A percentile compares a stretch with the other conserved stretches of the same genome.
Conservation (phyloP, 1,284 basidiomycete genomes). For the Earliella scabrosa region DNA sequence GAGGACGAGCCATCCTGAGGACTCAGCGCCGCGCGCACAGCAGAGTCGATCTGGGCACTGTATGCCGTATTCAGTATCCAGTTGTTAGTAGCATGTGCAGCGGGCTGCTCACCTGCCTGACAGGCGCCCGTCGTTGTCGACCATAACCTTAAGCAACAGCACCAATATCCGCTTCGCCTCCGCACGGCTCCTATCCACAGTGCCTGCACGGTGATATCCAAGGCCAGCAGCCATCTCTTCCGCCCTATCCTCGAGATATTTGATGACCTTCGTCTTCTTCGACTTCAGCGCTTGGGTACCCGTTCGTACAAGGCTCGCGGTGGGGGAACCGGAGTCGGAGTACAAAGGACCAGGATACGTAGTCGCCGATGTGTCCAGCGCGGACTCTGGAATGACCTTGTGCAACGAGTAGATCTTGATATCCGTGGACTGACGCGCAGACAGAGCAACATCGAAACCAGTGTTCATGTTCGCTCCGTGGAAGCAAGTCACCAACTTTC, state of each 20-base stretch:
- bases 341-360: constrained; percentile 88
- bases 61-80: constrained; percentile 16
- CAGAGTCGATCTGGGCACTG: constrained; percentile 74
- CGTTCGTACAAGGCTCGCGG: constrained; percentile 71
- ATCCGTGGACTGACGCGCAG: constrained; percentile 70
- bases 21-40: constrained; percentile 65
- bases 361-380: constrained; percentile 57
- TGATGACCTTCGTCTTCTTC: constrained; percentile 80
- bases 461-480: constrained; percentile 73
- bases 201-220: constrained; percentile 66
- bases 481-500: constrained; percentile 86
- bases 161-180: constrained; percentile 83
- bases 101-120: constrained; percentile 70
- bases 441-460: constrained; percentile 78
- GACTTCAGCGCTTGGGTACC: constrained; percentile 73
- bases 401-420: constrained; percentile 72
- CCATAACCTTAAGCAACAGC: constrained; percentile 75
- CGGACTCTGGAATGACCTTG: constrained; percentile 71
- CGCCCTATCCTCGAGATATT: constrained; percentile 77
- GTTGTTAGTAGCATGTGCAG: neutral
- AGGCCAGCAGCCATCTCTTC: constrained; percentile 81
- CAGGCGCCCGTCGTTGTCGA: constrained; percentile 86
- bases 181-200: constrained; percentile 58
- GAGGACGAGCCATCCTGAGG: constrained; percentile 47
- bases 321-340: constrained; percentile 71